Evolutionary conservation across 2,329 filamentous ascomycete genomes (phyloP), one percentile per base, ranked within the genome.

Genomic region (Colletotrichum salicis): DNA sequence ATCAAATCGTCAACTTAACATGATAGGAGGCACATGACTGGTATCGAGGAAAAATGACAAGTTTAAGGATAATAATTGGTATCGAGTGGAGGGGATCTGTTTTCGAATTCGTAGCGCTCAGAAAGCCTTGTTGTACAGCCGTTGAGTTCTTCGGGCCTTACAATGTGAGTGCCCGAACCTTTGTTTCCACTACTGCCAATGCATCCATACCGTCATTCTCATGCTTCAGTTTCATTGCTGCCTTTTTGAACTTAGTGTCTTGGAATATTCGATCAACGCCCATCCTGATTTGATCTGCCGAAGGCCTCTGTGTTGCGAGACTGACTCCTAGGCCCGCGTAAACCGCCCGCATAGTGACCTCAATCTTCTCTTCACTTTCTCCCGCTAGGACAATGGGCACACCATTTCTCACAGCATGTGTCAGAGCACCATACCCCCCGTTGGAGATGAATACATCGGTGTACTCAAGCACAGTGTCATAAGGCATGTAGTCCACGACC

Each of bases 371-470:
- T 54, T 82, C 81, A 48, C 77, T 80, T 24, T 78, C 75, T 1
- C 86, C 86, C 0, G 84, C 81, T 24, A 87, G 76, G 2, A 88
- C 82, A 74, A 87, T 81, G 2, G 86, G 86, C 29, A 86, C 83
- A 1, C 84, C 84, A 63, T 84, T 81, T 27, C 81, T 78, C 2
- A 87, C 76, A 6, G 81, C 81, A 69, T 87, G 85, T 15, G 82
- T 80, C 61, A 86, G 80, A 1, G 83, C 84, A 6, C 86, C 85
- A 67, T 86, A 88, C 2, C 86, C 85, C 6, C 81, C 86, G 64
- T 87, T 88, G n/a, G 81, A 82, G 22, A 88, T 78, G 41, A 87
- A 85, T 0, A 85, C 80, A 45, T 82, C 85, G 31, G 80, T 78
- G 75, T 86, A 70, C 5, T 83, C 81, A 1, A 88, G 79, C 0